phyloP scores from a whole-genome alignment of 108 stramenopile genomes.

The Pseudonitzschia pungens region DNA sequence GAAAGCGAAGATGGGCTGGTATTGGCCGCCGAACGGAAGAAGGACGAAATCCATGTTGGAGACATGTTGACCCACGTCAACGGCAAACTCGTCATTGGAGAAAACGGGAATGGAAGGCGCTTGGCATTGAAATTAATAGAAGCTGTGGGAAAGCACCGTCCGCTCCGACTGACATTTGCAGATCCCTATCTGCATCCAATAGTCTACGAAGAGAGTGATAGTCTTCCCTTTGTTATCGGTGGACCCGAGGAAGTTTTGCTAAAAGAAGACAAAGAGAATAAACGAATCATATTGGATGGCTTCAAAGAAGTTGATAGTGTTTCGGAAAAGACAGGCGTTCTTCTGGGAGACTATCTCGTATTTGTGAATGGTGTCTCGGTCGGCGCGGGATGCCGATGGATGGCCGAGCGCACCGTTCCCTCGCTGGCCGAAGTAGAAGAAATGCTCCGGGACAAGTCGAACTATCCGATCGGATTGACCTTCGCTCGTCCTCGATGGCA shows the following conservation, averaged over 20 bases:
- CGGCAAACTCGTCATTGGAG: constrained; percentile 62
- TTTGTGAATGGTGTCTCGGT: constrained; percentile 84
- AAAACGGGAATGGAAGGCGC: constrained; percentile 50
- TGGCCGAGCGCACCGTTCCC: constrained; percentile 41
- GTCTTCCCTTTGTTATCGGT: constrained; percentile 38
- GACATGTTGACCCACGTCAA: constrained; percentile 76
- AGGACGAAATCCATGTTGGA: constrained; percentile 43
- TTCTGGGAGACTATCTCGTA: constrained; percentile 82
- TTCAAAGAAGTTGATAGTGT: constrained; percentile 70
- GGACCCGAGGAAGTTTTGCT: constrained; percentile 74
- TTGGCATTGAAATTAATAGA: constrained; percentile 59
- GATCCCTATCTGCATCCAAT: constrained; percentile 56
- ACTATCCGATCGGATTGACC: constrained; percentile 78
- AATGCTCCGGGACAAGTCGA: constrained; percentile 46
- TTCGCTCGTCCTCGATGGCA: constrained; percentile 73
- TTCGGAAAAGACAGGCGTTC: constrained; percentile 67
- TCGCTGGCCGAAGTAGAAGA: constrained; percentile 52
- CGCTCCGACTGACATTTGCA: constrained; percentile 67
- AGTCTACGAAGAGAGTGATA: constrained; percentile 46
- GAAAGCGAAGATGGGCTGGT: constrained; percentile 52
- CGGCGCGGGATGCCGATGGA: constrained; percentile 75
- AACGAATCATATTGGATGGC: constrained; percentile 58
- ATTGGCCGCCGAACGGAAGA: constrained; percentile 52
- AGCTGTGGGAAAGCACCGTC: constrained; percentile 53
- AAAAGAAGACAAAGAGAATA: constrained; percentile 45